phyloP scores from a whole-genome alignment of 2,329 filamentous ascomycete genomes.

The Botrytis hyacinthi region DNA sequence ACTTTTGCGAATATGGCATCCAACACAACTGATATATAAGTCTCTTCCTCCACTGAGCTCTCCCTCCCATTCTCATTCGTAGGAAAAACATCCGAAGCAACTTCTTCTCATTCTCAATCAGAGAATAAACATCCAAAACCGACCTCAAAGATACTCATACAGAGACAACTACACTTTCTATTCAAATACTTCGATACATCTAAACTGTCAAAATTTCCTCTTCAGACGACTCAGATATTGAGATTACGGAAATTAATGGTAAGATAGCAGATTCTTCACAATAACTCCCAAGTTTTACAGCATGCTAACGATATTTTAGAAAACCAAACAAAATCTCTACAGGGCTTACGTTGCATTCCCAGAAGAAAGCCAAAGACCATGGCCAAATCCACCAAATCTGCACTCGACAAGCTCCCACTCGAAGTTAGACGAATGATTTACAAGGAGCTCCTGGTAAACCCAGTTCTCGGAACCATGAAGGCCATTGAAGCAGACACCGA shows the following conservation, averaged over 20 bases:
- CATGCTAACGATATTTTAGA: neutral
- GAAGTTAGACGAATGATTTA: neutral
- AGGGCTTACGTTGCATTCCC: neutral
- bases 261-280: neutral
- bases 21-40: neutral
- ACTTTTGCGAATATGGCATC: neutral
- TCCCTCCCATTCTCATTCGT: neutral
- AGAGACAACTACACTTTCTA: neutral
- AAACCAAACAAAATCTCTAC: neutral
- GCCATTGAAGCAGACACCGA: neutral
- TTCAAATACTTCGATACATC: neutral
- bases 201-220: neutral
- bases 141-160: neutral
- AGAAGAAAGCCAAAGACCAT: neutral
- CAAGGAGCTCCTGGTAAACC: neutral
- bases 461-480: neutral
- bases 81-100: neutral
- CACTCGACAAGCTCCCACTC: neutral
- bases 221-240: neutral
- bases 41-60: neutral
- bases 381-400: neutral
- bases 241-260: neutral
- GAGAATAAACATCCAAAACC: neutral
- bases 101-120: neutral
- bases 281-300: neutral